Evolutionary conservation across 805 yeast species (phyloP).

Genomic region (Cyberlindnera americana): DNA sequence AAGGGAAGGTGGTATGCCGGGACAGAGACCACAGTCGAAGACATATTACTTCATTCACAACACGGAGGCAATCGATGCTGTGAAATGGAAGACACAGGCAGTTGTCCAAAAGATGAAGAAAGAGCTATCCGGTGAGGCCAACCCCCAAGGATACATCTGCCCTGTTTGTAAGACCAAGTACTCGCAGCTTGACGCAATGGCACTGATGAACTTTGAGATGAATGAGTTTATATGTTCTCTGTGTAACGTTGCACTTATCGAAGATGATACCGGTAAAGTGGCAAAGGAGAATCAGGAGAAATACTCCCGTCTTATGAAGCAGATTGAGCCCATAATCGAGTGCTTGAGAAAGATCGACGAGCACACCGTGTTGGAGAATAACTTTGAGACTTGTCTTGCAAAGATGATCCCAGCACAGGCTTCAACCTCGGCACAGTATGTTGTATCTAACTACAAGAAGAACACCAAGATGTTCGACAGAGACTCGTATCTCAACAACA

Average conservation of each 20-base stretch:
- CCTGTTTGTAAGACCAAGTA: constrained; percentile 80
- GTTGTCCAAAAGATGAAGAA: constrained; percentile 75
- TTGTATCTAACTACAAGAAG: constrained; percentile 48
- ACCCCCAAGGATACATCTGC: constrained; percentile 93
- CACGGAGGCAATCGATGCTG: constrained; percentile 91
- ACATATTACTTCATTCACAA: constrained; percentile 84
- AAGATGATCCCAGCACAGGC: constrained; percentile 84
- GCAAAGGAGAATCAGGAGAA: constrained; percentile 78
- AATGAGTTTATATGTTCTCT: constrained; percentile 80
- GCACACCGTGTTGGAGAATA: constrained; percentile 76
- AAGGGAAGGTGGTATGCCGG: constrained; percentile 57
- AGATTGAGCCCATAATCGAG: constrained; percentile 82
- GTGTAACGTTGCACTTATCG: constrained; percentile 73
- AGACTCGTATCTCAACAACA: constrained; percentile 35
- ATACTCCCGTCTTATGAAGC: constrained; percentile 80
- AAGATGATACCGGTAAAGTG: constrained; percentile 84
- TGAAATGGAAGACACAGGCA: constrained; percentile 94
- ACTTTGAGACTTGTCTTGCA: constrained; percentile 80
- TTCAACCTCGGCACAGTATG: constrained; percentile 62
- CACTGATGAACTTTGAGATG: constrained; percentile 73
- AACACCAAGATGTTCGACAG: constrained; percentile 41
- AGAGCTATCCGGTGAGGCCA: constrained; percentile 78
- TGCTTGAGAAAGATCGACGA: constrained; percentile 82
- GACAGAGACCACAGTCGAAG: constrained; percentile 62
- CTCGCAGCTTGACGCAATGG: constrained; percentile 83